Evolutionary conservation across 2,329 filamentous ascomycete species (phyloP).

Genomic region (Talaromyces piceae): DNA sequence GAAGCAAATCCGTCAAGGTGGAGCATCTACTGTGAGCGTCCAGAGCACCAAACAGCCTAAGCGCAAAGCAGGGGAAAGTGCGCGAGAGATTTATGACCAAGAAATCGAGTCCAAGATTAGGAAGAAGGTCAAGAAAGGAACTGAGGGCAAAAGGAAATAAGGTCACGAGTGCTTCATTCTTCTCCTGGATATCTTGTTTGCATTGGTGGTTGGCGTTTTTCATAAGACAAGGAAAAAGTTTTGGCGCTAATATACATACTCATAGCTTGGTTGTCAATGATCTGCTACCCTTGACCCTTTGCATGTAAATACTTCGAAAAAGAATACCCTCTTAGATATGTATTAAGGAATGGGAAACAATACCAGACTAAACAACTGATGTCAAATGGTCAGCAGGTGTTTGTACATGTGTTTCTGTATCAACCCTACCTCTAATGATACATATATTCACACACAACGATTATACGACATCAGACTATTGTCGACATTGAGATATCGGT

Average conservation of each 20-base stretch:
- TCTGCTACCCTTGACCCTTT: not conserved
- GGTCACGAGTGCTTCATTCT: conserved; percentile 2
- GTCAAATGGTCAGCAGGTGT: too few species aligned
- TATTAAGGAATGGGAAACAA: too few species aligned
- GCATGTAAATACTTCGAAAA: not conserved
- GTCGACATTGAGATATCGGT: too few species aligned
- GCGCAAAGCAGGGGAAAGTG: conserved; percentile 59
- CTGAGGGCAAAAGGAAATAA: conserved; percentile 33
- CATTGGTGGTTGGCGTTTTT: conserved; percentile 10
- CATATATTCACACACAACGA: too few species aligned
- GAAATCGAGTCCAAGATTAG: conserved; percentile 37
- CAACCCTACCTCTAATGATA: too few species aligned
- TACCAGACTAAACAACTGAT: too few species aligned
- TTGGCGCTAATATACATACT: not conserved
- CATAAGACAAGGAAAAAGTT: not conserved
- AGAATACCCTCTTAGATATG: too few species aligned
- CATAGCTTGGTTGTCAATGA: not conserved
- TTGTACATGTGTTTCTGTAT: too few species aligned
- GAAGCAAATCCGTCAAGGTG: conserved; percentile 61
- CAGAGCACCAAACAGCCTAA: conserved; percentile 65
- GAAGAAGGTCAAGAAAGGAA: conserved; percentile 40
- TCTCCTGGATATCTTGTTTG: not conserved
- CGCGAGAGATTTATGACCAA: conserved; percentile 42
- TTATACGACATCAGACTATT: too few species aligned
- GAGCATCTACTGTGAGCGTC: conserved; percentile 57